Evolutionary conservation across 805 yeast species (phyloP), one percentile per base, ranked within the genome.

Genomic region (Teunomyces barrocoloradensis): DNA sequence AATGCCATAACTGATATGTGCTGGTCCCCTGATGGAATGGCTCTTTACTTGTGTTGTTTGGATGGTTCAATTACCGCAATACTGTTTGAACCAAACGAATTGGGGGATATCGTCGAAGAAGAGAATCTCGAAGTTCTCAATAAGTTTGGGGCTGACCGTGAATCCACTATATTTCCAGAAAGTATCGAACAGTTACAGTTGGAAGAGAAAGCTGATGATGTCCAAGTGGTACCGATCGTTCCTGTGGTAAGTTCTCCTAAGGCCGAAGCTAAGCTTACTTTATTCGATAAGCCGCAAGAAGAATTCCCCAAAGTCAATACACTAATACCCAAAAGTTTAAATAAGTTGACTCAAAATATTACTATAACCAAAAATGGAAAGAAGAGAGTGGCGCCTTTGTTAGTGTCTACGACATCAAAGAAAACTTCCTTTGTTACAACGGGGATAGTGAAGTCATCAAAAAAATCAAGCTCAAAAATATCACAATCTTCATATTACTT

Each of bases 1-100:
- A 89, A 87, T 54, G 78, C 96, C 0, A 85, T 94, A 27, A 89
- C 97, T 0, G 99, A 92, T 64, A 69, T 92, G 42, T 78, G 88
- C 27, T 92, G 99, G 99, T 76, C 86, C 11, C 89, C 92, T 0
- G 82, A 81, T 54, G 99, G 98, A 82, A 81, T 54, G 99, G 98
- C 3, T 70, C 74, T 25, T 69, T 79, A 4, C 65, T 92, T n/a
- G 90, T 81, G 92, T 50, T 88, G 96, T 0, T 67, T 90, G 40
- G 98, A 91, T 65, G 96, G 98, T 2, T 74, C 89, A 0, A 83
- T 94, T 6, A 77, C 89, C 0, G 79, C 82, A 2, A 68, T 89
- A 0, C 56, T 71, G 10, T 92, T 92, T 61, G 90, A 80, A 15
- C 61, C 66, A 1, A 65, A 72, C 42, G 95, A 87, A 56, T 63